Base-by-base conservation (phyloP, 2,329 filamentous ascomycete genomes). In the Ceratocystiopsis brevicomis region DNA sequence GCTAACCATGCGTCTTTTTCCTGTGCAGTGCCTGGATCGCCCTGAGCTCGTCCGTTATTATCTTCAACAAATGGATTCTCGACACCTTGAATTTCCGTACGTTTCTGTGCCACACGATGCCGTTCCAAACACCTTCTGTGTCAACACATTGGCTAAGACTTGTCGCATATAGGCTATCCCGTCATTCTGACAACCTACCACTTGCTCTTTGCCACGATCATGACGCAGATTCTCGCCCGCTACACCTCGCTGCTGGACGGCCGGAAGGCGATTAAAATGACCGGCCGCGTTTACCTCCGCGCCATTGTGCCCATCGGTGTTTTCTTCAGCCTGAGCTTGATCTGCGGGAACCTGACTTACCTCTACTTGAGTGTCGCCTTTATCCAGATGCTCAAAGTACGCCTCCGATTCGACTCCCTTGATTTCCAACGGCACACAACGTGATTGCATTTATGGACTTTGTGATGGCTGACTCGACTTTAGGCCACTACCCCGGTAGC, bases 51-150 rank as follows among this genome's bases (percentile, higher is more conserved):
- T 84, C 81, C 54, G 86, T 96, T 58, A 98, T 98, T 60, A 70
- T 98, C 49, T 96, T 95, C 79, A 96, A 98, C 78, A 98, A 98
- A 75, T 94, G 84, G 76, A 85, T 98, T 56, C 73, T 96, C 49
- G 78, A 88, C 56, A 87, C 80, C 36, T 71, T 80, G 49, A 72
- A 83, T 50, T 95, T 95, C 68, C 73, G 80, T 84, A 71, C 60
- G 50, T 34, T 40, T 33, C 37, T 11, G 18, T 43, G 25, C 25
- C 25, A 30, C 25, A 9, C 25, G 25, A 10, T 30, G 25, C 25
- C 25, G 10, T 2, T 30, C 10, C 25, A 9, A 30, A 30, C 10
- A 6, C 8, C 25, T 10, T 30, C 10, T 10, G 6, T 30, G 25
- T 11, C 5, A 30, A 30, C 25, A 30, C 25, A 30, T 11, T 30